Evolutionary conservation across 208 protist species (phyloP), one percentile per base, ranked within the genome.

Genomic region (Trypanosoma platydactyli): DNA sequence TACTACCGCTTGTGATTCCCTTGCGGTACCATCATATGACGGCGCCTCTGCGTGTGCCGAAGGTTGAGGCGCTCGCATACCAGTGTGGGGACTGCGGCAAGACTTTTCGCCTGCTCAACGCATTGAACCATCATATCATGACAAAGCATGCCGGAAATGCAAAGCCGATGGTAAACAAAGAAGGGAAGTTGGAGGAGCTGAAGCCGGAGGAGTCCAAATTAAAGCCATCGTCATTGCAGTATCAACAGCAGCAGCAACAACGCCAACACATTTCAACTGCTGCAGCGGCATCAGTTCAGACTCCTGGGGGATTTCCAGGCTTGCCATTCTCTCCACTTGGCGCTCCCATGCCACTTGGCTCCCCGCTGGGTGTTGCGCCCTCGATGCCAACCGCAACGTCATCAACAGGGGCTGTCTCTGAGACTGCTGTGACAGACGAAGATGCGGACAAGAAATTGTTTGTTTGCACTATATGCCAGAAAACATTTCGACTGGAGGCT

Each of bases 381-480:
- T 65, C 68, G 16, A 25, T 13, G 2, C 49, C 53, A 1, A 49
- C 62, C 2, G 25, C 42, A 35, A 53, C 48, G 13, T 15, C n/a
- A 1, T 11, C 22, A 15, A 27, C 25, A 13, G 46, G 13, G 33
- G 16, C 44, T 25, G 40, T 22, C 11, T 42, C 45, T 11, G 66
- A 58, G 33, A 59, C 18, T 20, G 33, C 57, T 22, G 56, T 65
- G 20, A 45, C 38, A 0, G 69, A 76, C 40, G 81, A 74, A 22
- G 79, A 87, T 49, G 63, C 68, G 3, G 77, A 86, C 29, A 81
- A 88, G 71, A 79, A 80, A 33, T 48, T 55, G 2, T 93, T 87
- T 75, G 87, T 93, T 25, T 96, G 91, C 73, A 92, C 86, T 0
- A 76, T 96, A 4, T 96, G 91, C 74, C 83, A 92, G 42, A 96